Percentiles rank a stretch among this genome's conserved stretches.
These are phyloP conservation scores for Globisporangium nagaii DNA, from an alignment of 352 stramenopile genomes.

Conservation along the genomic window DNA sequence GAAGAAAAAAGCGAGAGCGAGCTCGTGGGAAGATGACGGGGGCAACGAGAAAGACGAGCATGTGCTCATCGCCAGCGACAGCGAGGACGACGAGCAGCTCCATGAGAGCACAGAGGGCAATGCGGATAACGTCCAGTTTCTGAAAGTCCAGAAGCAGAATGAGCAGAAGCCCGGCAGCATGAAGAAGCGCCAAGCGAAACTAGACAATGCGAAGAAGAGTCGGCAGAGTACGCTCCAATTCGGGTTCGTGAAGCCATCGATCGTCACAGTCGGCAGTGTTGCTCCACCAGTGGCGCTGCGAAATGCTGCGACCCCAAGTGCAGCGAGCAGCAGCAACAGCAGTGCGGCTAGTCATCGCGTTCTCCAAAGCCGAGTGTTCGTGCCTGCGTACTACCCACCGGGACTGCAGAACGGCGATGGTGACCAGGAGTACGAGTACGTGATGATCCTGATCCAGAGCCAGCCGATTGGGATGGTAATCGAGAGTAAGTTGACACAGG, in stretches of 20 bases:
- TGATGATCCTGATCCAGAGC: slow-evolving; percentile 52
- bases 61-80: slow-evolving; percentile 27
- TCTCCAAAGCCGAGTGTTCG: slow-evolving; percentile 30
- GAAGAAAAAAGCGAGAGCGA: slow-evolving; percentile 19
- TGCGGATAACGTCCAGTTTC: neutral
- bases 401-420: slow-evolving; percentile 12
- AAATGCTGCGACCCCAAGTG: neutral
- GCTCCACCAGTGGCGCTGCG: neutral
- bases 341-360: slow-evolving; percentile 8
- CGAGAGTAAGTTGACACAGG: neutral
- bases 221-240: slow-evolving; percentile 35
- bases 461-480: slow-evolving; percentile 59
- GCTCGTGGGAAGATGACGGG: slow-evolving; percentile 25
- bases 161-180: neutral
- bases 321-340: neutral
- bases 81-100: slow-evolving; percentile 19
- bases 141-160: neutral
- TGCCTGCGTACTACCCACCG: slow-evolving; percentile 19
- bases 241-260: slow-evolving; percentile 8
- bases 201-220: slow-evolving; percentile 15
- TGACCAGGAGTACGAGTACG: slow-evolving; percentile 41
- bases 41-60: slow-evolving; percentile 24
- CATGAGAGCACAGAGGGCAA: neutral
- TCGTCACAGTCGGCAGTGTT: neutral
- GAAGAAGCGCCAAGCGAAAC: slow-evolving; percentile 6